Base-by-base conservation (phyloP, 116 monocot species). In the Dioscorea cayenensis region DNA sequence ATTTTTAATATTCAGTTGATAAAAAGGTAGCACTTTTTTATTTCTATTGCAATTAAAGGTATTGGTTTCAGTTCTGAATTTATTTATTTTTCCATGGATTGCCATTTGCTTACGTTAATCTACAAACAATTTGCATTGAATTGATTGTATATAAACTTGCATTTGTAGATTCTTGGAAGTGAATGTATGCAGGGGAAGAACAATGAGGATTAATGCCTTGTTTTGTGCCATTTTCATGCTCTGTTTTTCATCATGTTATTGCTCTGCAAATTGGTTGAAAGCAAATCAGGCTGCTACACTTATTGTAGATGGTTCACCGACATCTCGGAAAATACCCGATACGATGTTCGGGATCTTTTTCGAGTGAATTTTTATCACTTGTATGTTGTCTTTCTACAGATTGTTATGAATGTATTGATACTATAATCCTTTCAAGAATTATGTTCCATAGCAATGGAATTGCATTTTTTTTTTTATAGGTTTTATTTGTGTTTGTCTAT, bases 341-440 rank as follows among this genome's bases (percentile, higher is more conserved):
- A 81, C 78, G 62, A 73, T 97, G 38, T 97, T 97, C 80, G 97
- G 97, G 18, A 76, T 93, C 64, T 97, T 97, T 83, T 97, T 97
- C 75, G 97, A 97, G 95, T 95, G 77, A 76, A 67, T n/a, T 67
- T 6, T 20, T 35, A 7, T 22, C n/a, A 22, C 62, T 62, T 23
- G 5, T 23, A 59, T 59, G n/a, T 27, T 62, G 22, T 62, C 17
- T 43, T 43, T 43, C 1, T 43, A 43, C 43, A 43, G 2, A 43
- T 43, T 5, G 43, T 43, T 43, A 43, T 1, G 7, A 10, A 43
- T 43, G 9, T 38, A 9, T 38, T 38, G 38, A 25, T 25, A 25
- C 25, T 25, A 25, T 25, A 25, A 25, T 25, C 0, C 25, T 25
- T 25, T 1, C 25, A 25, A 25, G 25, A 25, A 25, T 25, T 25